Evolutionary conservation across 331 rosid genomes (phyloP).

Genomic region (Pyrus hybrid): DNA sequence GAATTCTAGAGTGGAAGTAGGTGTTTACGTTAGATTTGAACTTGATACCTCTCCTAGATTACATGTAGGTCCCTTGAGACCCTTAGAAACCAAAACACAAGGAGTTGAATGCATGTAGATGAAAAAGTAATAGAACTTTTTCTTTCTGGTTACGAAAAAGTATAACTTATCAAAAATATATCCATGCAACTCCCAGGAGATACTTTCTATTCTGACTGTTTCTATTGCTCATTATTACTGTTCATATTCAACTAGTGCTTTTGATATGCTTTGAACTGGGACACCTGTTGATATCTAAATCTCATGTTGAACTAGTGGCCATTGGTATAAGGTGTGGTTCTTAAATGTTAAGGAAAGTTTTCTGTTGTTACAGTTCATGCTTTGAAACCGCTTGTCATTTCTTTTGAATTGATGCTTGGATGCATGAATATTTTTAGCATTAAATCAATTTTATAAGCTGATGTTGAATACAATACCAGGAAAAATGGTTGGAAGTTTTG

Average conservation of each 20-base stretch:
- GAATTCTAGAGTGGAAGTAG: neutral
- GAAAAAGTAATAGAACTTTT: neutral
- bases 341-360: neutral
- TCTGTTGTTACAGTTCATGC: neutral
- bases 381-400: neutral
- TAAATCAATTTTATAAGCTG: neutral
- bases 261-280: neutral
- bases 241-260: neutral
- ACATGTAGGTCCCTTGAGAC: neutral
- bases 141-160: too few species aligned
- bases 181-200: neutral
- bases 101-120: neutral
- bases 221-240: neutral
- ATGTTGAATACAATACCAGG: constrained; percentile 34
- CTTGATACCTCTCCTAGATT: neutral
- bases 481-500: constrained; percentile 85
- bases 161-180: neutral
- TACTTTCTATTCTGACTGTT: neutral
- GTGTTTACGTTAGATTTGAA: neutral
- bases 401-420: neutral
- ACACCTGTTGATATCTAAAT: neutral
- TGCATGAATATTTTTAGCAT: neutral
- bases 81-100: neutral
- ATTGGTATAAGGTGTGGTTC: neutral
- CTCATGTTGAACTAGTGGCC: neutral